Base-by-base conservation (phyloP, 306 rosid genomes). In the Fragaria iinumae region DNA sequence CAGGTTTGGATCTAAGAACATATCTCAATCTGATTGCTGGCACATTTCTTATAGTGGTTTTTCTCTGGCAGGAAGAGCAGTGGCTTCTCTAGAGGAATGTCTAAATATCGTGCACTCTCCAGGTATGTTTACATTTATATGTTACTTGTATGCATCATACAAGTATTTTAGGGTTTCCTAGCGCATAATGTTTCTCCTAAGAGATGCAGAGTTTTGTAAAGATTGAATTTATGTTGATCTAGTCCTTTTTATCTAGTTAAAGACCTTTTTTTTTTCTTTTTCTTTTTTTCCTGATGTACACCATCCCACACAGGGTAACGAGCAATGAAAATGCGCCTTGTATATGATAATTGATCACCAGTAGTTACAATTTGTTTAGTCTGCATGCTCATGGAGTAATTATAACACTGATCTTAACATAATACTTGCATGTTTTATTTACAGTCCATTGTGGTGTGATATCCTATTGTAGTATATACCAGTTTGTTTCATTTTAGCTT, bases 31-130 rank as follows among this genome's bases (percentile, higher is more conserved):
- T 71, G 68, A 39, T 66, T 23, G 44, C 45, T 48, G 36, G 60
- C 34, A 73, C 17, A 53, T 63, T 76, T 74, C 88, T 90, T 68
- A 88, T 60, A 11, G 27, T 74, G 69, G 52, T 64, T 78, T 73
- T 67, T 86, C 74, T 74, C 78, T 50, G 80, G 81, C 96, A 96
- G 99, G 89, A 96, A 96, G 88, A 96, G 99, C 90, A 96, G 99
- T 76, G 99, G 99, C 17, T 96, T 96, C 87, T 92, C 99, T 14
- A 86, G 97, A 86, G 99, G 99, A 81, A 81, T 96, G 63, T 85
- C 99, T 79, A 96, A 92, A 87, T 95, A 89, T 84, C 96, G 97
- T 29, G 97, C 91, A 60, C 93, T 95, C 63, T 87, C 99, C 38
- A 95, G 99, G 99, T 92, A 83, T 67, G 79, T 81, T 78, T 63